Evolutionary conservation across 495 filamentous ascomycete genomes (phyloP), one percentile per base, ranked within the genome.

Genomic region (Penicillium macrosclerotiorum): DNA sequence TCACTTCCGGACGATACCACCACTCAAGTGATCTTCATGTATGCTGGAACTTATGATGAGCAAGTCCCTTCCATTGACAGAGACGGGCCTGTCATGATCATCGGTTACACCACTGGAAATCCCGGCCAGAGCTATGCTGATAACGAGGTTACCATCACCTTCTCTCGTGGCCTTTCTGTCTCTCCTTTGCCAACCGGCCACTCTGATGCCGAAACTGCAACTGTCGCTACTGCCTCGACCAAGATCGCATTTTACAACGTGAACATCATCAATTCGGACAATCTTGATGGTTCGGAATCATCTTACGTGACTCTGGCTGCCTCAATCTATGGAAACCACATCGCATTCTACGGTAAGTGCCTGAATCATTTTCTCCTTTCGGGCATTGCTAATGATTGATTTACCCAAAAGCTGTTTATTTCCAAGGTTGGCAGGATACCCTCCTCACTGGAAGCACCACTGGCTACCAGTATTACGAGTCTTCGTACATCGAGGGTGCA

Each of bases 131-230:
- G 36, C 30, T 48, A 48, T 34, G 45, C 45, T 16, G 45, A 50
- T n/a, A 50, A 50, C n/a, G 33, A 50, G 29, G 47, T 50, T 6
- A 50, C 47, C 11, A 44, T 50, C 47, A 50, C 47, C 14, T 50
- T 50, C 18, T 42, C 47, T 12, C 47, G 33, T 18, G 47, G 47
- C 11, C 47, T 50, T 38, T 50, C 47, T 24, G 47, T 50, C 5
- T 50, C 47, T 17, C 47, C 47, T 19, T 20, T 50, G 8, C 47
- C 47, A 18, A 50, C 39, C 3, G 47, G 47, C n/a, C 47, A 50
- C 34, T 44, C 47, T n/a, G 47, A 50, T 44, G 47, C 47, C n/a
- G 47, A 50, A n/a, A 50, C 47, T 16, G 47, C 47, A 2, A 50
- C 47, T 30, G 18, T 50, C 8, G n/a, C 47, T 7, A 50, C 47